These are phyloP conservation scores for Colletotrichum agaves DNA, from an alignment of 2,329 filamentous ascomycete species.

Conservation along the genomic window DNA sequence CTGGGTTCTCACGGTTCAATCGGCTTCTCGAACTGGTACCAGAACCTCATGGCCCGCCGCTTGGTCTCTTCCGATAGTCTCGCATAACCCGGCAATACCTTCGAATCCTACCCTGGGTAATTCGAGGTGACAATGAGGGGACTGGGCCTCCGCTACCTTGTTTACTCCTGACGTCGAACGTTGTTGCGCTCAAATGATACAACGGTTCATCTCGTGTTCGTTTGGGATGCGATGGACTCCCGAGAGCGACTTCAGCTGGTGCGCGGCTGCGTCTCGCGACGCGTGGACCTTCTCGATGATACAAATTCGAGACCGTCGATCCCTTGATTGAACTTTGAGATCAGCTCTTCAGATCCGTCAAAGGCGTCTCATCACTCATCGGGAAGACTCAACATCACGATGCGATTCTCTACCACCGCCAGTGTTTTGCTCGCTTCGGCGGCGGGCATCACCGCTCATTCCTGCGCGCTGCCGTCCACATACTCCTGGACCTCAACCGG, in stretches of 20 bases:
- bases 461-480: slow-evolving; percentile 63
- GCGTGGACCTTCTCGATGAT: too few relatives aligned
- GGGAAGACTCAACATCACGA: background rate
- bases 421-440: slow-evolving; percentile 39
- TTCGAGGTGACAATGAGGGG: background rate
- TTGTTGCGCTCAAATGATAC: slow-evolving; percentile 20
- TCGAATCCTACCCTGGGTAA: background rate
- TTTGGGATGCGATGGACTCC: background rate
- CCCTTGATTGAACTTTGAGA: too few relatives aligned
- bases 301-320: too few relatives aligned
- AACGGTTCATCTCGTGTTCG: background rate
- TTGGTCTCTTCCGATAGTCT: background rate
- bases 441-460: slow-evolving; percentile 38
- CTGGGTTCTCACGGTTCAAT: background rate
- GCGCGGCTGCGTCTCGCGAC: background rate
- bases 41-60: background rate
- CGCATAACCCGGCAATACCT: background rate
- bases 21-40: slow-evolving; percentile 6
- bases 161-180: background rate
- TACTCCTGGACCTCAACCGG: slow-evolving; percentile 66
- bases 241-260: too few relatives aligned
- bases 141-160: background rate
- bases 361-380: too few relatives aligned
- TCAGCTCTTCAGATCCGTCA: background rate
- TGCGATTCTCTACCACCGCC: slow-evolving; percentile 3